A percentile compares a stretch with the other conserved stretches of the same genome.
phyloP scores from a whole-genome alignment of 768 basidiomycete species.

The Agrocybe pediades region DNA sequence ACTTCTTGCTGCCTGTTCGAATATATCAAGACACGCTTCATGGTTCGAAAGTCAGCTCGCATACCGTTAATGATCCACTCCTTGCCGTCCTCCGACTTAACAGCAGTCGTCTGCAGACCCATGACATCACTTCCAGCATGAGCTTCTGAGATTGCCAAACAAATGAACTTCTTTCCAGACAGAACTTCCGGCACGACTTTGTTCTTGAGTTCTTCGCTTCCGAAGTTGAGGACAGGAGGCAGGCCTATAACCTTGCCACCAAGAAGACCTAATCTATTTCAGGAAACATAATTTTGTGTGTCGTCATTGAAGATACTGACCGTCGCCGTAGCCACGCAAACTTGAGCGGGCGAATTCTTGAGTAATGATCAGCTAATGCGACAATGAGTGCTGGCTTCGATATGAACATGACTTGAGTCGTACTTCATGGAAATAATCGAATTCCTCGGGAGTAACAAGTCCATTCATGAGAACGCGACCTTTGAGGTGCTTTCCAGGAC shows the following conservation, averaged over 20 bases:
- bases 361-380: constrained; percentile 68
- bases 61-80: constrained; percentile 79
- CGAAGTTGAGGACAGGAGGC: constrained; percentile 91
- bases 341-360: constrained; percentile 76
- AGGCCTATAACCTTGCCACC: constrained; percentile 85
- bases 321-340: constrained; percentile 84
- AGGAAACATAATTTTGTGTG: constrained; percentile 15
- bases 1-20: constrained; percentile 30
- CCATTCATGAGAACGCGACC: constrained; percentile 84
- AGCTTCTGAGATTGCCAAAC: constrained; percentile 86
- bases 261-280: constrained; percentile 50
- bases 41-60: background rate
- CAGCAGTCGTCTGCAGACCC: constrained; percentile 77
- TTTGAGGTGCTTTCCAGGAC: constrained; percentile 90
- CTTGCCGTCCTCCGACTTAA: constrained; percentile 80
- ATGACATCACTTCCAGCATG: constrained; percentile 86
- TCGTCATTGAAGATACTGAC: constrained; percentile 31
- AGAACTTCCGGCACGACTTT: constrained; percentile 69
- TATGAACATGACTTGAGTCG: background rate
- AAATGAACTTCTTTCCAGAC: constrained; percentile 80
- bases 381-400: background rate
- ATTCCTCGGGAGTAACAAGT: constrained; percentile 81
- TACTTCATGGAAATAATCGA: constrained; percentile 89
- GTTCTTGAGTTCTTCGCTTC: constrained; percentile 58
- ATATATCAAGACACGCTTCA: background rate